Evolutionary conservation across 2,329 filamentous ascomycete species (phyloP), one percentile per base, ranked within the genome.

Genomic region (Zasmidium citrigriseum): DNA sequence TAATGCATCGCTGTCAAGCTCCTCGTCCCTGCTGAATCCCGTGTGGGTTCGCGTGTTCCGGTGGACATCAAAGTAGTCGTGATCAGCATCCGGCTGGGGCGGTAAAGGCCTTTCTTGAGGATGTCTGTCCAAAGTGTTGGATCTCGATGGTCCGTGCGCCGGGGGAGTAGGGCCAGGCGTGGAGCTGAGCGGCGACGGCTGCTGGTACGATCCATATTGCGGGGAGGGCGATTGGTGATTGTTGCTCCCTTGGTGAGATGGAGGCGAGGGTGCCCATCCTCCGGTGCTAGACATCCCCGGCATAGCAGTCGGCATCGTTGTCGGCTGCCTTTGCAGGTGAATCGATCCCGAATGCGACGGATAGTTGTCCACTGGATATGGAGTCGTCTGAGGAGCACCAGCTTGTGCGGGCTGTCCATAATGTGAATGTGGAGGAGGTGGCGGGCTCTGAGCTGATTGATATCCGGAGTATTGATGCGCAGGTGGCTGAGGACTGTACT

Each of bases 21-120:
- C 52, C 22, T 53, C 55, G 24, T 49, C 46, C 12, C 56, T 50
- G 25, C 27, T 50, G 27, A 59, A 55, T 12, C 61, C 59, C 10
- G 60, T 59, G 44, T 57, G 47, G 18, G 58, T 60, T 14, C 57
- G 55, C 3, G 51, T 18, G 65, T 70, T 52, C 72, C 73, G 52
- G 23, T 71, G 67, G 23, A 65, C 66, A n/a, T 57, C 61, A 44
- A 74, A 71, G 67, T 73, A 75, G 49, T 77, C 76, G 16, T 76
- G 74, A 44, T 76, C 74, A 24, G 68, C 58, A 24, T 65, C 62
- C 4, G 84, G 83, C 10, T 82, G 80, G 0, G 83, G 83, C 1
- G 85, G 85, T n/a, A 86, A 75, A 29, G 85, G 84, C 22, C 85
- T 77, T 9, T 82, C 72, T 49, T 83, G 80, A 7, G 82, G 83